Evolutionary conservation across 768 basidiomycete species (phyloP), one percentile per base, ranked within the genome.

Genomic region (Pleurotus giganteus): DNA sequence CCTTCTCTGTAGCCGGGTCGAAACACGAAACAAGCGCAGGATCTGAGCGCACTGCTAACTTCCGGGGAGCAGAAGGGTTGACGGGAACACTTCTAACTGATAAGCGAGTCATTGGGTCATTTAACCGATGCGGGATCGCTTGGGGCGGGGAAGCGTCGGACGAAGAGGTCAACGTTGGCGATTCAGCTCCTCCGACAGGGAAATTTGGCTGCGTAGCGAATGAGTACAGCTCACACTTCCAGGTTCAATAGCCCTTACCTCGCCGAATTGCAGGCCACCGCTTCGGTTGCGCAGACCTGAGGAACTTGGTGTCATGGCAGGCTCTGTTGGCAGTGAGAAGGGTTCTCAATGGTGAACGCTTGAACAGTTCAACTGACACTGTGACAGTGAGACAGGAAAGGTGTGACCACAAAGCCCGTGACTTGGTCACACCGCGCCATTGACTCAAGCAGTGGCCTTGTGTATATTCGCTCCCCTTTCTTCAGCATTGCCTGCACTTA

Each of bases 11-110:
- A 34, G 37, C 49, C 12, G 82, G 78, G 66, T 92, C 89, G 61
- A 93, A 93, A 58, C 82, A 87, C 29, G 88, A 88, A 53, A 83
- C 65, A 37, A 90, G 72, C 5, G 85, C 71, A 4, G 85, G 80
- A 66, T 91, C 89, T 21, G 82, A 72, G 37, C 86, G 84, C 61
- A 90, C 77, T 19, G 71, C 60, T 29, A 78, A 65, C 69, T 76
- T 65, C 66, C 72, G 63, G 47, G 64, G 37, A 23, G 49, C n/a
- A 36, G 49, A 24, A 11, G 27, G 19, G 23, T 51, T 51, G 8
- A 39, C 34, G 15, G 49, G 31, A 13, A 37, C 63, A 39, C 61
- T 64, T 26, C 67, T 69, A 57, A 75, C 62, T 29, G 63, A 62
- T 21, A 67, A 66, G 60, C 57, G 73, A 63, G 64, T 62, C n/a